A percentile compares a stretch with the other conserved stretches of the same genome.
These are phyloP conservation scores for Naematelia aurantialba DNA, from an alignment of 768 basidiomycete species.

Conservation along the genomic window DNA sequence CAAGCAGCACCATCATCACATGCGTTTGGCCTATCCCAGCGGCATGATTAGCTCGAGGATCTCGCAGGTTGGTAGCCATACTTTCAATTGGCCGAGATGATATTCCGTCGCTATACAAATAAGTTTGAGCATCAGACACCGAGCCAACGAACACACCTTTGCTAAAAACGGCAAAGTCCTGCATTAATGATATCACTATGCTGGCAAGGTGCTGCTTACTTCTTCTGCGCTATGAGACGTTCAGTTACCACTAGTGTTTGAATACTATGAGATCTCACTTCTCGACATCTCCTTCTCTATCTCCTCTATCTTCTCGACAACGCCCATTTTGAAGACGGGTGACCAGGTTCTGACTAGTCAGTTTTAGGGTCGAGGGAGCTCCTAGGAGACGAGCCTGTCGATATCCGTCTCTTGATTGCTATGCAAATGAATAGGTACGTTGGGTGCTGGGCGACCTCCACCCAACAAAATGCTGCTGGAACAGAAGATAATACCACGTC, in stretches of 20 bases:
- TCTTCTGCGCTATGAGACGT: slow-evolving; percentile 72
- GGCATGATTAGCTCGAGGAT: slow-evolving; percentile 2
- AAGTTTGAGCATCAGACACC: background rate
- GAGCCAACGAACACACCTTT: slow-evolving; percentile 10
- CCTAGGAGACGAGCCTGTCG: no score
- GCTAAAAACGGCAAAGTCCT: slow-evolving; percentile 6
- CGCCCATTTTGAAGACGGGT: slow-evolving; percentile 75
- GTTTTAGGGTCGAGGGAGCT: no score
- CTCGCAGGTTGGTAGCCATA: slow-evolving; percentile 2
- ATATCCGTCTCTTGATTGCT: no score
- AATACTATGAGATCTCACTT: slow-evolving; percentile 59
- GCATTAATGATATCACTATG: slow-evolving; percentile 1
- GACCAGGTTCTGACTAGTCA: background rate
- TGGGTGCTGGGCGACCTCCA: no score
- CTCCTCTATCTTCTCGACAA: slow-evolving; percentile 96
- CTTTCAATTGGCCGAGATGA: slow-evolving; percentile 63
- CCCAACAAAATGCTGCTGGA: background rate
- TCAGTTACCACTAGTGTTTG: slow-evolving; percentile 1
- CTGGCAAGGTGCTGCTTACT: no score
- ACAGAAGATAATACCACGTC: background rate
- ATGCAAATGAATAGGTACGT: no score
- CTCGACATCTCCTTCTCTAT: slow-evolving; percentile 99
- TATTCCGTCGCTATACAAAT: slow-evolving; percentile 70
- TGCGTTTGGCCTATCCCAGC: slow-evolving; percentile 32
- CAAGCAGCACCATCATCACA: background rate